A percentile compares a stretch with the other conserved stretches of the same genome.
These are phyloP conservation scores for Yarrowia keelungensis DNA, from an alignment of 805 yeast species.

Conservation along the genomic window DNA sequence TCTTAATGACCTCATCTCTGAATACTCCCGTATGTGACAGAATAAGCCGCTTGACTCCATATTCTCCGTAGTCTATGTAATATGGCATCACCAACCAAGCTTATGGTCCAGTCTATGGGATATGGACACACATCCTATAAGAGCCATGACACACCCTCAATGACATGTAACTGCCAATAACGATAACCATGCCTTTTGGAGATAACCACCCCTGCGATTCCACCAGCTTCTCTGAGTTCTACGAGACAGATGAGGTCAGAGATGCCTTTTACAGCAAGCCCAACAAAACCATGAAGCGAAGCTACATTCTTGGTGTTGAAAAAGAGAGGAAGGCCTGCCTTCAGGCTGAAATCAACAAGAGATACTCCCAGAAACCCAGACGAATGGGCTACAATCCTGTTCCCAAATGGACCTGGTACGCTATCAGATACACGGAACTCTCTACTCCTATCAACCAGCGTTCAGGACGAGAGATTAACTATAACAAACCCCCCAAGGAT, in stretches of 20 bases:
- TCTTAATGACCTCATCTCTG: too few species aligned
- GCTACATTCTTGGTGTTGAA: neutral
- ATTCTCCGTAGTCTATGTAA: neutral
- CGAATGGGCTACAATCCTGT: neutral
- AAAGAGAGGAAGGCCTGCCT: neutral
- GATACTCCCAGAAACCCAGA: neutral
- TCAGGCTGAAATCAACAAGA: slow-evolving; percentile 3
- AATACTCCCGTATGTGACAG: too few species aligned
- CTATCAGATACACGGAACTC: neutral
- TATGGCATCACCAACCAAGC: neutral
- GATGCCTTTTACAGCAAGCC: slow-evolving; percentile 24
- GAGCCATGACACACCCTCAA: neutral
- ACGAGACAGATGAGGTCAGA: neutral
- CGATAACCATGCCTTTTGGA: neutral
- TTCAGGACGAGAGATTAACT: neutral
- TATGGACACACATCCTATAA: neutral
- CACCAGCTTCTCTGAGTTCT: neutral
- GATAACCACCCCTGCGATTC: neutral
- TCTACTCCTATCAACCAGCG: slow-evolving; percentile 1
- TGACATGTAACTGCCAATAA: neutral
- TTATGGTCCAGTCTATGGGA: neutral
- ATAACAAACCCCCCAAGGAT: neutral
- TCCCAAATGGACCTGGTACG: slow-evolving; percentile 17
- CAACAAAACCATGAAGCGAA: neutral
- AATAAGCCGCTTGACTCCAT: too few species aligned